Evolutionary conservation across 805 yeast species (phyloP).

Genomic region (Lipomyces orientalis): DNA sequence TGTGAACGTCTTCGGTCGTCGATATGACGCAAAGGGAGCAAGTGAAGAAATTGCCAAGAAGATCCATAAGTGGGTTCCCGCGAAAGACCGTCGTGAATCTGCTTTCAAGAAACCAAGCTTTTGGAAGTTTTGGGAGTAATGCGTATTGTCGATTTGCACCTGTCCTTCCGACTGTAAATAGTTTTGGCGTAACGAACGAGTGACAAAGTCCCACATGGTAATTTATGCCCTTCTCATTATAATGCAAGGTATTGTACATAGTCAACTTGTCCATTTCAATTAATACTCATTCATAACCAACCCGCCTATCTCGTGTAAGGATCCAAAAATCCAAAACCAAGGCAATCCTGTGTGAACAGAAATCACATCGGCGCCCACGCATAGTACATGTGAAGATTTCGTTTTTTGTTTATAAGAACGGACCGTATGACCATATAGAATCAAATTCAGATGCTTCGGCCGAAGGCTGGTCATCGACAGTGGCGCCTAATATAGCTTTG

Average conservation of each 20-base stretch:
- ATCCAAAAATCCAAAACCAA: neutral
- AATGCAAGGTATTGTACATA: conserved; percentile 4
- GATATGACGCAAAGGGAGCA: conserved; percentile 79
- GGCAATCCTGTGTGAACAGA: conserved; percentile 9
- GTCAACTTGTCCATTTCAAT: conserved; percentile 1
- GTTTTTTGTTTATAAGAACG: conserved; percentile 14
- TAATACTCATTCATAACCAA: neutral
- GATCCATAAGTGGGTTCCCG: conserved; percentile 75
- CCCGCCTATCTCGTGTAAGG: neutral
- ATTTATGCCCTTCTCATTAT: neutral
- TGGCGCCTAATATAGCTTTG: conserved; percentile 67
- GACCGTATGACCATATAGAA: conserved; percentile 3
- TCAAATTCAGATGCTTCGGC: conserved; percentile 49
- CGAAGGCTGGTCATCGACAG: conserved; percentile 41
- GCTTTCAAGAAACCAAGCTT: conserved; percentile 31
- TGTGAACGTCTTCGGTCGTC: conserved; percentile 92
- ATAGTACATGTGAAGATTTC: conserved; percentile 42
- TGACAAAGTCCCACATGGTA: neutral
- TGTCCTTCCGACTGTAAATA: neutral
- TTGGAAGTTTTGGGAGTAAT: conserved; percentile 34
- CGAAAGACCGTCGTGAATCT: conserved; percentile 21
- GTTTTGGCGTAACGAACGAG: neutral
- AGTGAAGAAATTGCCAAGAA: conserved; percentile 76
- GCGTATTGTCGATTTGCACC: neutral
- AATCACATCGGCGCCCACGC: neutral